Base-by-base conservation (phyloP, 345 rosid genomes). In the Hibiscus tridactylites region DNA sequence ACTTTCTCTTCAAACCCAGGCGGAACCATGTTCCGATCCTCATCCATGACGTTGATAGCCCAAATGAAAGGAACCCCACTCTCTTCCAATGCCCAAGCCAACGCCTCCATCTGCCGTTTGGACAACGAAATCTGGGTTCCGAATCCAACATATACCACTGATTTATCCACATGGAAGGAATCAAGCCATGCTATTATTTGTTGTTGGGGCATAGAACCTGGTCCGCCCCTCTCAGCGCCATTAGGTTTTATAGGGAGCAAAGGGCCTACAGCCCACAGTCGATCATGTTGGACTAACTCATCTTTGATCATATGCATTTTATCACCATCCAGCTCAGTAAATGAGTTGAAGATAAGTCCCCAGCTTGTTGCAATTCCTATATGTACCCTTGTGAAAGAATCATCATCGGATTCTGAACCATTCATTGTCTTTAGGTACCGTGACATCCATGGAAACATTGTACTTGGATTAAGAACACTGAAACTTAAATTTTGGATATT, bases 91-190 rank as follows among this genome's bases (percentile, higher is more conserved):
- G 79, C 86, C 0, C 71, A 52, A 0, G 90, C 92, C 3, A 87
- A 44, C 13, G 57, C 85, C 11, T 70, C 83, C 71, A 71, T 77
- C 66, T 90, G 90, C 4, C 65, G 56, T 7, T 73, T 53, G 1
- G 81, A 74, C 86, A 90, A 70, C 70, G 72, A 70, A 6, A 74
- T 46, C 71, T 75, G 88, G 76, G 90, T 90, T 54, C 94, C 96
- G 8, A 90, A 92, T 76, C 93, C 85, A 5, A 88, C 79, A 56
- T 88, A 92, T 3, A 90, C 80, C 6, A 90, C 91, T 0, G 78
- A 58, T 3, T 65, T 47, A 17, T 86, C 86, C 10, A 13, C 19
- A 16, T 66, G 62, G 11, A 84, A 74, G 4, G 66, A 61, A 65
- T 90, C 92, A 0, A 92, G 90, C 92, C 92, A 90, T 58, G 75